phyloP scores from a whole-genome alignment of 331 rosid species.

The Prunus yedoensis region DNA sequence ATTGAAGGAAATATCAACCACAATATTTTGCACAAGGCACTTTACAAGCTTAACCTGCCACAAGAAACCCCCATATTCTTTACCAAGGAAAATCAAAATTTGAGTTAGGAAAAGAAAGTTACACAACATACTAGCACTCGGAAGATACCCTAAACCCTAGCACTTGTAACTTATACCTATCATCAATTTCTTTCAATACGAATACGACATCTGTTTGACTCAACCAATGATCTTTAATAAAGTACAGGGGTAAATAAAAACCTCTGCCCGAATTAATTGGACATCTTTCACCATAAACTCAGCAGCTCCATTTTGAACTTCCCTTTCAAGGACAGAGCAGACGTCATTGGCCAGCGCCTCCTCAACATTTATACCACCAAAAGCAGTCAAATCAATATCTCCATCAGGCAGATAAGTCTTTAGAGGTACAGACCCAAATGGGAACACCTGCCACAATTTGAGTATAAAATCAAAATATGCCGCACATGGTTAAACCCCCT shows the following conservation, averaged over 20 bases:
- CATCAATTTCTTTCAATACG: background rate
- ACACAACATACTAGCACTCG: background rate
- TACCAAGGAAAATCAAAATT: background rate
- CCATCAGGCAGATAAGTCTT: constrained; percentile 95
- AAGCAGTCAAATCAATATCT: constrained; percentile 86
- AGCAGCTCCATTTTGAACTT: constrained; percentile 54
- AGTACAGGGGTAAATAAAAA: constrained; percentile 22
- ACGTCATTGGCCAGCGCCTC: constrained; percentile 69
- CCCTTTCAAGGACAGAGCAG: constrained; percentile 59
- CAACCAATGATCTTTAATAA: background rate
- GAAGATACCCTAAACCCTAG: background rate
- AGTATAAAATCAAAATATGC: background rate
- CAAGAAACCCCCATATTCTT: constrained; percentile 20
- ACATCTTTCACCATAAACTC: constrained; percentile 90
- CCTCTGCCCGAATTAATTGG: constrained; percentile 92
- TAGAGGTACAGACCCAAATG: constrained; percentile 89
- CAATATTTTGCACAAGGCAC: constrained; percentile 83
- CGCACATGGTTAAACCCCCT: background rate
- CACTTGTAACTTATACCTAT: background rate
- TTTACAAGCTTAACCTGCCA: constrained; percentile 96
- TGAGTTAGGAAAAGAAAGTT: background rate
- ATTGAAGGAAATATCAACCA: constrained; percentile 92
- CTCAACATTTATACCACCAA: constrained; percentile 58
- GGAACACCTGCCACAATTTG: constrained; percentile 58
- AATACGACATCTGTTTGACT: background rate